Conservation (phyloP, 2,329 filamentous ascomycete species). For the Venturia aucupariae region DNA sequence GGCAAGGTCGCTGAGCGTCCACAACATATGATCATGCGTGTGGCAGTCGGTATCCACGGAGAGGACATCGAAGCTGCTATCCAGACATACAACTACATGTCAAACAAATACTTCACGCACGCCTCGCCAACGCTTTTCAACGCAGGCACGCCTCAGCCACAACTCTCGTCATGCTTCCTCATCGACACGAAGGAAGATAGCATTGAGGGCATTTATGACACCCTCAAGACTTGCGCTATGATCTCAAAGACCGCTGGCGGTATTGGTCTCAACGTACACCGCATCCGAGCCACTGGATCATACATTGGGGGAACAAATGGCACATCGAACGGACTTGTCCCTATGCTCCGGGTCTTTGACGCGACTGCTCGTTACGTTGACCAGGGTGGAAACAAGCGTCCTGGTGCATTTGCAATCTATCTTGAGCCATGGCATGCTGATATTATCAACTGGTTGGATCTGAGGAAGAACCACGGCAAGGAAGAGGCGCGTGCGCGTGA, state of each 20-base stretch:
- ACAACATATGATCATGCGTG: slow-evolving; percentile 99
- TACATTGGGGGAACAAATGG: slow-evolving; percentile 98
- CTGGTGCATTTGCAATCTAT: slow-evolving; percentile 97
- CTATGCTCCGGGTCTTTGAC: slow-evolving; percentile 98
- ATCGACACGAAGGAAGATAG: slow-evolving; percentile 99
- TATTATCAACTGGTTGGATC: slow-evolving; percentile 92
- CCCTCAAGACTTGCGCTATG: slow-evolving; percentile 97
- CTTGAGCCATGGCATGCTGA: slow-evolving; percentile 98
- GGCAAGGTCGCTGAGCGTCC: slow-evolving; percentile 95
- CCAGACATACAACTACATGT: slow-evolving; percentile 99
- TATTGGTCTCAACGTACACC: slow-evolving; percentile 92
- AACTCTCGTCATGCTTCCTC: slow-evolving; percentile 96
- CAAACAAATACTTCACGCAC: slow-evolving; percentile 96
- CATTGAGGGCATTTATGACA: slow-evolving; percentile 98
- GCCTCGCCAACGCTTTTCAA: slow-evolving; percentile 98
- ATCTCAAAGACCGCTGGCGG: slow-evolving; percentile 99
- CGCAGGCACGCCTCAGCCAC: slow-evolving; percentile 86
- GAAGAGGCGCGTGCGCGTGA: slow-evolving; percentile 96
- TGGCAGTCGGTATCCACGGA: slow-evolving; percentile 92
- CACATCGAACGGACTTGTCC: slow-evolving; percentile 92
- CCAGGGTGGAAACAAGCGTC: slow-evolving; percentile 98
- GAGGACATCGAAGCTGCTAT: slow-evolving; percentile 89
- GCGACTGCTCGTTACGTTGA: slow-evolving; percentile 98
- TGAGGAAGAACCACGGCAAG: slow-evolving; percentile 99
- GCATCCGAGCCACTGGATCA: slow-evolving; percentile 92